Base-by-base conservation (phyloP, 768 basidiomycete species). In the Russula griseocarnosa region DNA sequence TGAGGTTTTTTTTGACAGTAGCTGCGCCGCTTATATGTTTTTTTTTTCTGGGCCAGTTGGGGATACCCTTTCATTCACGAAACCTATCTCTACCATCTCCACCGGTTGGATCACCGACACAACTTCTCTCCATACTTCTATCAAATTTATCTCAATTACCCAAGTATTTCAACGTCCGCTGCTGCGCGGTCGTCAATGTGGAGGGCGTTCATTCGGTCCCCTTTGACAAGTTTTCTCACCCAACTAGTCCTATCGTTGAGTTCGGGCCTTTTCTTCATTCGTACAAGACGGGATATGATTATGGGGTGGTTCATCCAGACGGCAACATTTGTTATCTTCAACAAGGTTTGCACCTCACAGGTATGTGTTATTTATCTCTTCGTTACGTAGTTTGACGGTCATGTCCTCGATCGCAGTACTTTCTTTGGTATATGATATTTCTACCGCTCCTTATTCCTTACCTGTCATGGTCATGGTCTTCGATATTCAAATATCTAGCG, bases 41-140 rank as follows among this genome's bases (percentile, higher is more conserved):
- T 32, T 32, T 66, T 47, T 13, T 46, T 11, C 47, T 49, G 22
- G 22, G 56, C 40, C 69, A 98, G 96, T 55, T 99, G 97, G 95
- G 97, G 97, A 20, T 80, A 88, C 67, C 88, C 96, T 0, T 97
- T 98, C 78, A 75, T 98, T 22, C 80, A 90, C 60, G 90, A 98
- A 73, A 87, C 97, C 1, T 98, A 94, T 74, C 79, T 98, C 16
- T 98, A 98, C 73, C 97, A 98, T 69, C 76, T 92, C 11, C 84
- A 87, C 67, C 85, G 97, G 22, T 85, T 92, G 22, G 97, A 99
- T 75, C 95, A 98, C 70, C 88, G 96, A 60, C 97, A 98, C 75
- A 99, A 99, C 74, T 98, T 99, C 76, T 94, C 95, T 7, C 92
- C 94, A 0, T 97, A 98, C 77, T 98, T 97, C 76, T 98, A 98